Base-by-base conservation (phyloP, 768 basidiomycete species). In the Floccularia luteovirens region DNA sequence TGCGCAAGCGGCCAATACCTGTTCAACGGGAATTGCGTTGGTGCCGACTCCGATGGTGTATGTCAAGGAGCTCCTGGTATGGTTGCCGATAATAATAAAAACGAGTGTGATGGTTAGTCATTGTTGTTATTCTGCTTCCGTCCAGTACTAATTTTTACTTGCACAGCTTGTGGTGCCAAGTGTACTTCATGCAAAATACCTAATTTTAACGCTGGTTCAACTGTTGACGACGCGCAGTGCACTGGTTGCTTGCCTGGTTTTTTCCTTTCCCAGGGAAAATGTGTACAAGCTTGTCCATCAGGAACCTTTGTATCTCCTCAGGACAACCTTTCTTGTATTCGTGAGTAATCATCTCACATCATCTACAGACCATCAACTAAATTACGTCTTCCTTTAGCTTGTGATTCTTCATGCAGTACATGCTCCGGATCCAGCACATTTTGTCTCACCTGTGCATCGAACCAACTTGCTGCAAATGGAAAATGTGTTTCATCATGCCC, bases 51-150 rank as follows among this genome's bases (percentile, higher is more conserved):
- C 12, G 69, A 74, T 44, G 91, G 91, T 2, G 75, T 87, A 6
- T 94, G 91, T 60, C 63, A 73, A 32, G 79, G 78, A 5, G 71
- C 84, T 7, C 74, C 67, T 47, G 59, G 59, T 33, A 63, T 86
- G 46, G 74, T 92, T 24, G 88, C 78, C 16, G 84, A 94, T 48
- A 89, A 88, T 49, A 70, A 73, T 54, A 92, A 90, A 61, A 63
- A 72, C n/a, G 76, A 79, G 49, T 93, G 90, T 53, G 87, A 92
- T 52, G 74, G 89, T 90, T 51, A 58, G 83, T 70, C 27, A 38
- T 20, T 24, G n/a, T 33, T 41, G 4, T 41, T 13, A 16, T 36
- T 13, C 12, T n/a, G 0, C 25, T 23, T 32, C 20, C 12, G 20
- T 27, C 27, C 16, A 16, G 35, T 19, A 44, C 20, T 28, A 39